Conservation (phyloP, 106 monocot genomes). For the Acorus calamus region DNA sequence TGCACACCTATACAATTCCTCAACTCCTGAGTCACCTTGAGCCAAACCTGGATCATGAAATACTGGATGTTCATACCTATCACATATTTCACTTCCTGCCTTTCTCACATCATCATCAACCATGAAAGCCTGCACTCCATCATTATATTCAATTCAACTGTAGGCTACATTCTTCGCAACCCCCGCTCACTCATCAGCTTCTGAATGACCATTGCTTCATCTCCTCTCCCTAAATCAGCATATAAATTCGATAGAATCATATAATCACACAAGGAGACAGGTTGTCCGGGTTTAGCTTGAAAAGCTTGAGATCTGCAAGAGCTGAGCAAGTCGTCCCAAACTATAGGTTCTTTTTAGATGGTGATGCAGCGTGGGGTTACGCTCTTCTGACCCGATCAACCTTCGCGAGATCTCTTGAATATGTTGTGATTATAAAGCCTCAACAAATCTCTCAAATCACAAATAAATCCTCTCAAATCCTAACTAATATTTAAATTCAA, state of each 20-base stretch:
- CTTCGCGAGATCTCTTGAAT: too few species aligned
- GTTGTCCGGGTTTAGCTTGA: conserved; percentile 54
- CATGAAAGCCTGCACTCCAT: conserved; percentile 42
- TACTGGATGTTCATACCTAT: too few species aligned
- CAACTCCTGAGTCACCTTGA: too few species aligned
- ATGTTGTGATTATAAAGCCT: too few species aligned
- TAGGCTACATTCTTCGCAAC: conserved; percentile 64
- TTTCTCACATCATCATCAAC: conserved; percentile 45
- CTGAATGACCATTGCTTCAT: conserved; percentile 44
- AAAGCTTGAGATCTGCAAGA: conserved; percentile 75
- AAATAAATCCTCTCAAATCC: too few species aligned
- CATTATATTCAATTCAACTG: conserved; percentile 73
- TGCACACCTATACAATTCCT: too few species aligned
- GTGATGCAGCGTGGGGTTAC: too few species aligned
- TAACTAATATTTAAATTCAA: too few species aligned
- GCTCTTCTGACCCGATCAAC: too few species aligned
- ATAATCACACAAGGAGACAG: conserved; percentile 61
- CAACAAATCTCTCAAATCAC: too few species aligned
- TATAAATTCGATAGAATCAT: conserved; percentile 61
- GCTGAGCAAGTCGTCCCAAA: conserved; percentile 91
- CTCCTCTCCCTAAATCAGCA: conserved; percentile 48
- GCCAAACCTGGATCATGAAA: too few species aligned
- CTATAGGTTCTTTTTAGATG: conserved; percentile 39
- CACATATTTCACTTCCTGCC: background rate
- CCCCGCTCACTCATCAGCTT: conserved; percentile 49